Evolutionary conservation across 352 stramenopile genomes (phyloP), one percentile per base, ranked within the genome.

Genomic region (Pythium angustatum): DNA sequence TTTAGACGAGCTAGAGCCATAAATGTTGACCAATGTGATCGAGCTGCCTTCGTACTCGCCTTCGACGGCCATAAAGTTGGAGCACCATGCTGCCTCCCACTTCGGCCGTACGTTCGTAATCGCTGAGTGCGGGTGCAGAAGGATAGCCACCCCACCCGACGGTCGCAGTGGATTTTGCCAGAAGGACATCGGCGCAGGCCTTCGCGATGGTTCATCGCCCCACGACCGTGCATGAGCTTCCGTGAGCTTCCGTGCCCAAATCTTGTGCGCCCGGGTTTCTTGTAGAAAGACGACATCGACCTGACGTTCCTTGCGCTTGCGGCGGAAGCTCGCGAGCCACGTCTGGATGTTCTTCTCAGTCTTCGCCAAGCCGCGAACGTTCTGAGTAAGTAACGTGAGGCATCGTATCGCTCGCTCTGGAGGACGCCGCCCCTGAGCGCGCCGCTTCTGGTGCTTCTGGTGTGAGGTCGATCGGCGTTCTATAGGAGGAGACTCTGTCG

Each of bases 101-200:
- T 5, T 22, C 5, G 47, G 47, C 5, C 6, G 3, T 5, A 54
- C 47, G 10, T 54, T 38, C 8, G 26, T n/a, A 5, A 54, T 15
- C 24, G 10, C 15, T 10, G 47, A 36, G 3, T 54, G 24, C 24
- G 47, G 47, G 14, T 34, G 27, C 7, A 54, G 24, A 12, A 54
- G 47, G 47, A 54, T 54, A 10, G 47, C 47, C 10, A 54, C 47
- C 19, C 47, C 47, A 38, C 26, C 47, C 14, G 47, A 24, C 21
- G 41, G 41, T 17, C 15, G 14, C 7, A 9, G 8, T 14, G 33
- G 41, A 5, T n/a, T 8, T 7, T 48, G 41, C 41, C 41, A 48
- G 41, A 26, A 48, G 15, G 41, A 48, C 5, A 57, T 28, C 19
- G 30, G 17, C 30, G 17, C 31, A 21, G 53, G 12, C 41, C 45